Evolutionary conservation across 2,329 filamentous ascomycete species (phyloP), one percentile per base, ranked within the genome.

Genomic region (Pseudogymnoascus sp.): DNA sequence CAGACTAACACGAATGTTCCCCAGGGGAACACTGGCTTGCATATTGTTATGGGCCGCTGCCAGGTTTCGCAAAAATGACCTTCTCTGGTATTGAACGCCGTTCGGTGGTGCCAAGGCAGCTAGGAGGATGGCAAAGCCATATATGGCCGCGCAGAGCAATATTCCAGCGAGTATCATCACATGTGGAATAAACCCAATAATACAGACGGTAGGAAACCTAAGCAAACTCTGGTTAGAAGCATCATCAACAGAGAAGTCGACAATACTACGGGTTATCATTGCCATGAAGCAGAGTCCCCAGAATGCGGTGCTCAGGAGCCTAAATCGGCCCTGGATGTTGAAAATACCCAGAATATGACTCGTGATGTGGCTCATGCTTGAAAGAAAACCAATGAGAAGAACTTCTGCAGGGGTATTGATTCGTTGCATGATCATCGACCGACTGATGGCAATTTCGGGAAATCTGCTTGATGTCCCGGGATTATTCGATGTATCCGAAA

Each of bases 121-220:
- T 5, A 97, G 79, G 0, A 87, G 62, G 28, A 97, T 77, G 2
- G 93, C 92, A 20, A 94, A 68, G 0, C 76, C 76, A 71, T 97
- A 97, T 57, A 99, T 95, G 6, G 79, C 70, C 2, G 83, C 79
- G 71, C 94, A 97, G 14, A 87, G 76, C 4, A 84, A 62, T 53
- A 97, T 96, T 0, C 93, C 94, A 6, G 82, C 68, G 1, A 97
- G 75, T 11, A 97, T 90, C 22, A 96, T 77, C n/a, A 97, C 80
- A 72, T 97, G 93, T 1, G 94, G 94, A 36, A 97, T 88, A 71
- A 97, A 97, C 0, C 93, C 91, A 30, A 97, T 88, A 62, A 97
- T 91, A 69, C 90, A 97, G 39, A 97, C 91, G 0, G 92, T 97
- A 3, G 94, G 94, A 66, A 96, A 97, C 63, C 90, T 84, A 41